A percentile compares a stretch with the other conserved stretches of the same genome.
phyloP scores from a whole-genome alignment of 2,329 filamentous ascomycete species.

The Aspergillus sp. region DNA sequence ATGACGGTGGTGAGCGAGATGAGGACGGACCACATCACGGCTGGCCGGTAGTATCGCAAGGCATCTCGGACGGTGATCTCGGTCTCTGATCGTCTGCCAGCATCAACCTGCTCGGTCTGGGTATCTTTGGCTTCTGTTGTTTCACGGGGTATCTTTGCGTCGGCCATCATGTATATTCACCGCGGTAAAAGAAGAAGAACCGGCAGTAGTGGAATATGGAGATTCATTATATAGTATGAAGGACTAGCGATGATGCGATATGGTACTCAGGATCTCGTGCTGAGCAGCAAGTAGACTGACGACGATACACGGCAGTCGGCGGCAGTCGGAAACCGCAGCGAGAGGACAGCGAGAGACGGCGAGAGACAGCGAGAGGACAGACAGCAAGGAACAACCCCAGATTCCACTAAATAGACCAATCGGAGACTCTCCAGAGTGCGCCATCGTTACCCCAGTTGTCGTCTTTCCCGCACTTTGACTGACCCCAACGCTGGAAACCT shows the following conservation, averaged over 20 bases:
- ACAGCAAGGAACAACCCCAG: neutral
- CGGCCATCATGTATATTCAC: neutral
- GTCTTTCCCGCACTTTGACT: neutral
- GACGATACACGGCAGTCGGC: neutral
- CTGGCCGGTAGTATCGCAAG: constrained; percentile 32
- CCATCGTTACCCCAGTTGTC: neutral
- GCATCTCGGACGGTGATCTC: constrained; percentile 35
- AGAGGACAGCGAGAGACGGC: neutral
- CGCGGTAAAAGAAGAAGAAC: no score
- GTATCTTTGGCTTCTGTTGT: neutral
- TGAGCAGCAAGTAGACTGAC: neutral
- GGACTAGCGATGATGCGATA: neutral
- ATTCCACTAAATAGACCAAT: neutral
- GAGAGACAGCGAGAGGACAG: neutral
- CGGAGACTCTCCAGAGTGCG: neutral
- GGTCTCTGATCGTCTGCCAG: constrained; percentile 21
- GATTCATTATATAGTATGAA: neutral
- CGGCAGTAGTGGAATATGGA: no score
- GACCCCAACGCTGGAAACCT: no score
- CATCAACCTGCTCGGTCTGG: neutral
- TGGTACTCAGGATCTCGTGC: neutral
- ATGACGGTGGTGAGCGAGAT: constrained; percentile 39
- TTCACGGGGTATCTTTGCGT: neutral
- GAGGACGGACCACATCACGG: constrained; percentile 36
- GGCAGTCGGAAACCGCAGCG: neutral